Base-by-base conservation (phyloP, 1,284 basidiomycete species). In the Apiotrichum akiyoshidainum region DNA sequence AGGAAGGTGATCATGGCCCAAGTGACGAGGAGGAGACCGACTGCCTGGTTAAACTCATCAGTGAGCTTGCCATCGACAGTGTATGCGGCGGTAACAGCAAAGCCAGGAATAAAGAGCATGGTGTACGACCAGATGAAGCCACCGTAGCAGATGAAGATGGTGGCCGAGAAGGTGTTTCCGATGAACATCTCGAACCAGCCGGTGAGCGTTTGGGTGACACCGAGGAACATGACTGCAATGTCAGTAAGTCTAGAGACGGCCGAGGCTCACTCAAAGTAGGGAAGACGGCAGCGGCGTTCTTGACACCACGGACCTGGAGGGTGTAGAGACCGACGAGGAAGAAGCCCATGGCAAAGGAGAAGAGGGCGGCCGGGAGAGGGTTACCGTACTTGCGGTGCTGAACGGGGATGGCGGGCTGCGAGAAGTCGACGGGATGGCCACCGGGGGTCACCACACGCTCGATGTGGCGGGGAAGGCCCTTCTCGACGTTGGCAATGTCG, bases 161-260 rank as follows among this genome's bases (percentile, higher is more conserved):
- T 63, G 4, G 61, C 61, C 33, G 58, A 60, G 51, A 56, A 63
- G 21, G 61, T 63, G 61, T 63, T 63, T 5, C 61, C 61, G 58
- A 63, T 59, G 48, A 63, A 63, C 61, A 63, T 63, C 56, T 63
- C 61, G 33, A 63, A 63, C 61, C 61, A 63, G 37, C 61, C 61
- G 40, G 51, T 52, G 21, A 63, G 56, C 1, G 58, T 58, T 58
- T 63, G 61, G 21, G 61, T 60, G 47, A 63, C 53, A 17, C 61
- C 61, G 40, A 60, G 46, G 47, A 63, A 57, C 49, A 63, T 52
- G 59, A 59, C 33, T 48, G 50, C 34, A n/a, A 37, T 34, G n/a
- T 11, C 31, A 14, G n/a, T 33, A 33, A 17, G 19, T 48, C 44
- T n/a, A 53, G 51, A 5, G 40, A 47, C 21, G 11, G 33, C 7